A percentile compares a stretch with the other conserved stretches of the same genome.
Conservation (phyloP, 2,329 filamentous ascomycete species). For the Verticillium nonalfalfae region DNA sequence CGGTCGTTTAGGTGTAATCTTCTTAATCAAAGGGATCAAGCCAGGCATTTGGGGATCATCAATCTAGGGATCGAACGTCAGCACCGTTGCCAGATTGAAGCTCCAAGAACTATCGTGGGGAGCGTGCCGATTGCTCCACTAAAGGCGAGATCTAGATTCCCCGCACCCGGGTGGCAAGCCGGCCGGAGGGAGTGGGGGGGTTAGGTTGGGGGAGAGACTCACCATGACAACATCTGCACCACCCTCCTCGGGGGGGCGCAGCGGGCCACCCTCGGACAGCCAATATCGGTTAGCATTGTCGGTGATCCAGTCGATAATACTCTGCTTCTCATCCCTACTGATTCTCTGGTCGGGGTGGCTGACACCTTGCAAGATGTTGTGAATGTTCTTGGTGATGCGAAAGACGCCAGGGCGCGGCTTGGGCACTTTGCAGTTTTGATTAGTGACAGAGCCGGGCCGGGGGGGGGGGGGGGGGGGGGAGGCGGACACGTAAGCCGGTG, state of each 20-base stretch:
- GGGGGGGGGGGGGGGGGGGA: not conserved
- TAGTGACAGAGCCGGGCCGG: not conserved
- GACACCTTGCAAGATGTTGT: constrained; percentile 83
- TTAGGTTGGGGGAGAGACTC: constrained; percentile 16
- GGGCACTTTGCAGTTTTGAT: constrained; percentile 45
- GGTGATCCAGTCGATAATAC: constrained; percentile 65
- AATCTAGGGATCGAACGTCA: constrained; percentile 34
- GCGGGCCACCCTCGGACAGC: constrained; percentile 60
- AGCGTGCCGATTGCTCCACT: too few species aligned
- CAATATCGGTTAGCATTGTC: constrained; percentile 72
- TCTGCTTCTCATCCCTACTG: constrained; percentile 50
- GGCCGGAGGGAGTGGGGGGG: not conserved
- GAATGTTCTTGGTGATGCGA: constrained; percentile 78
- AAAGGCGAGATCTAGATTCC: too few species aligned
- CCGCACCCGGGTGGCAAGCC: not conserved
- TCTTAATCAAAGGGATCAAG: constrained; percentile 69
- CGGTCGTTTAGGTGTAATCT: constrained; percentile 62
- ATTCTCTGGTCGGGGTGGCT: constrained; percentile 59
- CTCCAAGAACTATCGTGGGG: too few species aligned
- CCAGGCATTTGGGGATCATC: constrained; percentile 83
- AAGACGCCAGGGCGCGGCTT: constrained; percentile 76
- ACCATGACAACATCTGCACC: constrained; percentile 70
- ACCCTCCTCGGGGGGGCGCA: constrained; percentile 57
- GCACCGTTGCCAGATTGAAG: not conserved
- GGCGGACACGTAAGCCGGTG: not conserved